phyloP scores from a whole-genome alignment of 2,329 filamentous ascomycete species.

The Bipolaris victoriae region DNA sequence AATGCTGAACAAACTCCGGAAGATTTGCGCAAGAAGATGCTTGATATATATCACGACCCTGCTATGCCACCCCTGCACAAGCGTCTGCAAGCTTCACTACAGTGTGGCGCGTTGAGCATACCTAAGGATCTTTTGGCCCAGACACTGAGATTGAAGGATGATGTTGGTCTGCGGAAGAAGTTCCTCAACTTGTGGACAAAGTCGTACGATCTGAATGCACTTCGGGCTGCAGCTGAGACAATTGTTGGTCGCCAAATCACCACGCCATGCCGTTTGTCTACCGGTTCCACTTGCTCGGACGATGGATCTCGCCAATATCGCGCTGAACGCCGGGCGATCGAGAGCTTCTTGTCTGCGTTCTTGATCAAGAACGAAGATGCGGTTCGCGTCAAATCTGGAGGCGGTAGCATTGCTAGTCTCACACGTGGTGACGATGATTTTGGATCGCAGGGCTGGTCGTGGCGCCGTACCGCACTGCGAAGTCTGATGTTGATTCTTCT shows the following conservation, averaged over 20 bases:
- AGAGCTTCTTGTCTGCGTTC: slow-evolving; percentile 62
- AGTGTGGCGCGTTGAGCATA: slow-evolving; percentile 63
- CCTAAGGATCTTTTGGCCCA: slow-evolving; percentile 59
- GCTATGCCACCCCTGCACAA: slow-evolving; percentile 60
- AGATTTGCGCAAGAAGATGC: slow-evolving; percentile 55
- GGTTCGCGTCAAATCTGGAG: slow-evolving; percentile 47
- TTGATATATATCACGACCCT: slow-evolving; percentile 61
- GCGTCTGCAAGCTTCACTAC: slow-evolving; percentile 63
- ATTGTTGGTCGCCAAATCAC: slow-evolving; percentile 63
- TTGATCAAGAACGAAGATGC: slow-evolving; percentile 65
- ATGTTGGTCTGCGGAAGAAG: slow-evolving; percentile 63
- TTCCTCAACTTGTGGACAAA: slow-evolving; percentile 65
- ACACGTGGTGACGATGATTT: slow-evolving; percentile 49
- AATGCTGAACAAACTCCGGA: slow-evolving; percentile 39
- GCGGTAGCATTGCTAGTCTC: slow-evolving; percentile 49
- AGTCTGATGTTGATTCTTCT: slow-evolving; percentile 66
- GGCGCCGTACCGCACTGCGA: slow-evolving; percentile 63
- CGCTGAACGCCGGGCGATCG: slow-evolving; percentile 53
- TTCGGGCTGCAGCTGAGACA: slow-evolving; percentile 63
- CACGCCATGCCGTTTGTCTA: slow-evolving; percentile 45
- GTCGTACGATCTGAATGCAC: slow-evolving; percentile 59
- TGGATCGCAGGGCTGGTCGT: slow-evolving; percentile 55
- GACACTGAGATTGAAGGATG: slow-evolving; percentile 57
- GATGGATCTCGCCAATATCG: slow-evolving; percentile 44
- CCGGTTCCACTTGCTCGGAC: slow-evolving; percentile 44